Evolutionary conservation across 176 grass and related monocot species (phyloP).

Genomic region (Lolium perenne): DNA sequence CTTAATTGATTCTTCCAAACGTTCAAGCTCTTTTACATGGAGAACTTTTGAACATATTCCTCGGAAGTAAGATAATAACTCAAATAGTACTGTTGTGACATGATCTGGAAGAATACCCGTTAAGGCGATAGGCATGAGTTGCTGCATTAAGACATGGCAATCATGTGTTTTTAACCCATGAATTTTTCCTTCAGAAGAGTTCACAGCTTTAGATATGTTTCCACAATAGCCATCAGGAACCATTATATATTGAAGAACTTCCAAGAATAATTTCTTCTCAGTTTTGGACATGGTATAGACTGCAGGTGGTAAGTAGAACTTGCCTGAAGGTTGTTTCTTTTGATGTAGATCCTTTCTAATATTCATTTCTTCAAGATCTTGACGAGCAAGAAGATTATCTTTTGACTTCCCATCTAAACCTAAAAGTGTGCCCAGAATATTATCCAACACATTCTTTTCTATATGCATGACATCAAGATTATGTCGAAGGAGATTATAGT

Average conservation of each 20-base stretch:
- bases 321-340: not conserved
- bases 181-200: not conserved
- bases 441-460: not conserved
- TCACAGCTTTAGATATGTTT: slow-evolving; percentile 23
- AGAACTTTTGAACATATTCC: slow-evolving; percentile 43
- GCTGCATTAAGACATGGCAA: slow-evolving; percentile 16
- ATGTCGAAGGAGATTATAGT: not conserved
- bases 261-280: slow-evolving; percentile 1
- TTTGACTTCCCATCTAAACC: slow-evolving; percentile 12
- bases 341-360: slow-evolving; percentile 9
- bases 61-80: slow-evolving; percentile 17
- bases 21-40: slow-evolving; percentile 20
- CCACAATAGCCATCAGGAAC: not conserved
- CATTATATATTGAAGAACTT: slow-evolving; percentile 8
- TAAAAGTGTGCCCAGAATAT: slow-evolving; percentile 6
- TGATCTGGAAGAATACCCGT: slow-evolving; percentile 19
- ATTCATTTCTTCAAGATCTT: not conserved
- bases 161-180: slow-evolving; percentile 16
- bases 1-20: slow-evolving; percentile 23
- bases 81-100: not conserved
- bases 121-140: slow-evolving; percentile 13
- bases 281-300: slow-evolving; percentile 9
- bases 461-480: slow-evolving; percentile 12
- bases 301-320: slow-evolving; percentile 15
- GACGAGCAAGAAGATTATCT: slow-evolving; percentile 3